Percentiles rank a stretch among this genome's conserved stretches.
These are phyloP conservation scores for Solanum okadae DNA, from an alignment of 257 asterid genomes.

Conservation along the genomic window DNA sequence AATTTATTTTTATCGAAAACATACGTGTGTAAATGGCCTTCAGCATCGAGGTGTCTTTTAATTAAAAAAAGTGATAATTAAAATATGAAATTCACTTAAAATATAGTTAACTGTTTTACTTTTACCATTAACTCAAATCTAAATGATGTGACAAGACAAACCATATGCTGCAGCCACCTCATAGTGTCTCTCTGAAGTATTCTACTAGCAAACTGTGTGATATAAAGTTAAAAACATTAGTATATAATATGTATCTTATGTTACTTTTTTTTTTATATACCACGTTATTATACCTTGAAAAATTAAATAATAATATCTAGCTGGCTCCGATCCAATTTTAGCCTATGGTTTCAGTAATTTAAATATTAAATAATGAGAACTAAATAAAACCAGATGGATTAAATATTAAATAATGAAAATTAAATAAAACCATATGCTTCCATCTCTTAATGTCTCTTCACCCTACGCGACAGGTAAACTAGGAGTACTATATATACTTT, in stretches of 20 bases:
- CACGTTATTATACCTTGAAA: neutral
- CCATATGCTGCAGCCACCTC: neutral
- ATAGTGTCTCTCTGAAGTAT: neutral
- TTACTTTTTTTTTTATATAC: neutral
- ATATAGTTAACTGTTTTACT: too few relatives aligned
- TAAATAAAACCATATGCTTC: neutral
- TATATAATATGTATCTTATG: too few relatives aligned
- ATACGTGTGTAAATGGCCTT: accelerated
- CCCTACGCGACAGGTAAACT: neutral
- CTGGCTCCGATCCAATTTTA: neutral
- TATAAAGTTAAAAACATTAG: too few relatives aligned
- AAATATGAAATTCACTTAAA: too few relatives aligned
- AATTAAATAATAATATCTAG: too few relatives aligned
- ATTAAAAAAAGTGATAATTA: too few relatives aligned
- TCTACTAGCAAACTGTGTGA: neutral
- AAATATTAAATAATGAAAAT: neutral
- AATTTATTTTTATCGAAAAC: too few relatives aligned
- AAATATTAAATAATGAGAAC: neutral
- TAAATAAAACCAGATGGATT: neutral
- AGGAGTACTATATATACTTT: neutral
- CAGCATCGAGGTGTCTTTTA: too few relatives aligned
- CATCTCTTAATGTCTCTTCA: neutral
- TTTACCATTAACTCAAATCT: neutral
- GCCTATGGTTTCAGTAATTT: neutral
- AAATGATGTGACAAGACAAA: neutral